Evolutionary conservation across 495 filamentous ascomycete species (phyloP), one percentile per base, ranked within the genome.

Genomic region (Penicillium maclennaniae): DNA sequence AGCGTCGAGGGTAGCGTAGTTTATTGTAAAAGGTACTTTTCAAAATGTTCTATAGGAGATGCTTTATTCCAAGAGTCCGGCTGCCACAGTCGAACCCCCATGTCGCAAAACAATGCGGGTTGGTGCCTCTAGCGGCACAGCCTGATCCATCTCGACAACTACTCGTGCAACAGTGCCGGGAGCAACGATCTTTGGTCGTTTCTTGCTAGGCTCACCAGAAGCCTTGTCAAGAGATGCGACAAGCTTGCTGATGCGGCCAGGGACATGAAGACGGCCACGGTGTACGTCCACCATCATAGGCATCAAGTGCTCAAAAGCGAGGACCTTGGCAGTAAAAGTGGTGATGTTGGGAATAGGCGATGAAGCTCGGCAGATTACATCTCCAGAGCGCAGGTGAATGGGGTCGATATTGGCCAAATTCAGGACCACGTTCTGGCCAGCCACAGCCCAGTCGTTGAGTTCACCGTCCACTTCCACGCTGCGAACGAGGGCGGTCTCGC

Each of bases 221-320:
- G 72, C 70, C 68, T 93, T 95, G 67, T 96, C 89, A 49, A 96
- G 63, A 14, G 84, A 71, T 2, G 86, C 87, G 9, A 86, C 63
- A 57, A 98, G 73, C 50, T 79, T 74, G 53, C 76, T 76, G 43
- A 97, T 86, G 53, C 80, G 83, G 2, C 87, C 93, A 0, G 90
- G 79, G 0, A 83, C 82, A 69, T 95, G 87, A 49, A 97, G 71
- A 26, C 90, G 78, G 2, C 95, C 95, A 21, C 88, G 76, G 66
- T 95, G 91, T 16, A 97, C 81, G 61, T 96, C 93, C 34, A 97
- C 84, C 51, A 80, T 77, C 84, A 91, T 91, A 3, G 93, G 93
- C 68, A 88, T 84, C 27, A 98, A 61, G 47, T 89, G 84, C 55
- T 96, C 89, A 66, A 97, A 95, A 3, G 92, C 91, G 27, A 96